Evolutionary conservation across 2,329 filamentous ascomycete species (phyloP), one percentile per base, ranked within the genome.

Genomic region (Chaetomiaceae sp.): DNA sequence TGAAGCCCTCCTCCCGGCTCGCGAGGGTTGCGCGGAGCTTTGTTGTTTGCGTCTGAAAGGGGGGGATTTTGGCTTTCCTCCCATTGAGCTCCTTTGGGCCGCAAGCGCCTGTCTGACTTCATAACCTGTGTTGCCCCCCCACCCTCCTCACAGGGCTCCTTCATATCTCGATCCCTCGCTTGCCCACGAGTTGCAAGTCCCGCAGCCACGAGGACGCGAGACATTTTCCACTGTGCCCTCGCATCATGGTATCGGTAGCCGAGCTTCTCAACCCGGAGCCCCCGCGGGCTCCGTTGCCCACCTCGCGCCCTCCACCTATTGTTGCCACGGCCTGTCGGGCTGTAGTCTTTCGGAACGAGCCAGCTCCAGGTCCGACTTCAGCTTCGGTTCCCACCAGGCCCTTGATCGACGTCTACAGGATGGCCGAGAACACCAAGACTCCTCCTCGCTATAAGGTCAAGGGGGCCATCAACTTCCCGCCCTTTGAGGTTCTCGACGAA

Each of bases 381-480:
- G n/a, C n/a, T n/a, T n/a, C n/a, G n/a, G n/a, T n/a, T n/a, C n/a
- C n/a, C n/a, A n/a, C 63, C 40, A 62, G 61, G 54, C 58, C 62
- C 51, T 55, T 60, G 50, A 60, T 67, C 53, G 56, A 64, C 56
- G 78, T 74, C 61, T 74, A 76, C 56, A 88, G 84, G 68, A 73
- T 84, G 62, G 70, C 77, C 51, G 89, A 87, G 65, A 82, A 87
- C 60, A 77, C 75, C 23, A 76, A 81, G 0, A 69, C 85, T 7
- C 83, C 86, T 64, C 73, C 75, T 23, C 81, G 79, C 60, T 80
- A 79, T 41, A 76, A 77, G 52, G 73, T 81, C 27, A 81, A 82
- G 55, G 88, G 86, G 3, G 71, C 77, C 23, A 74, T 95, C 58
- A 85, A 85, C 63, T 96, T 85, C 63, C 48, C 48, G 4, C 88